These are phyloP conservation scores for Mrakia frigida DNA, from an alignment of 768 basidiomycete species.

Conservation along the genomic window DNA sequence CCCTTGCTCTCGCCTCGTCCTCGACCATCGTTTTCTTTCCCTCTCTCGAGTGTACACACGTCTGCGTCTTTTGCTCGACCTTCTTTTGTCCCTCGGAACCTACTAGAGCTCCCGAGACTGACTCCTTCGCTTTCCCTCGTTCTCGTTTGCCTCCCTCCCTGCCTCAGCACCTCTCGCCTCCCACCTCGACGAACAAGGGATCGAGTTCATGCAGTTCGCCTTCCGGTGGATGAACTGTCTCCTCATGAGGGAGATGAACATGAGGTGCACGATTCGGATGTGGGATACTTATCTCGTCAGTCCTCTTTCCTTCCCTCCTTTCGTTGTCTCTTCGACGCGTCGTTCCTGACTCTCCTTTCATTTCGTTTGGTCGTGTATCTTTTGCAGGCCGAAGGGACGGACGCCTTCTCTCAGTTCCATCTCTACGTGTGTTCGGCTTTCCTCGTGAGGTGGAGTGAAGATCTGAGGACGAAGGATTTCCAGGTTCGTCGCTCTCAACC, in stretches of 20 bases:
- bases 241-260: slow-evolving; percentile 95
- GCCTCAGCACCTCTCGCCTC: slow-evolving; percentile 68
- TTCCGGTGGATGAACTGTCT: slow-evolving; percentile 99
- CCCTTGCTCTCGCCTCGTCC: neutral
- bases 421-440: slow-evolving; percentile 97
- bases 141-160: neutral
- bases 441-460: slow-evolving; percentile 89
- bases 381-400: slow-evolving; percentile 82
- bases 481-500: slow-evolving; percentile 57
- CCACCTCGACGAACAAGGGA: slow-evolving; percentile 82
- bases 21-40: too few relatives aligned
- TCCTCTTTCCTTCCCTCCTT: neutral
- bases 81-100: too few relatives aligned
- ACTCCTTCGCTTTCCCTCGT: neutral
- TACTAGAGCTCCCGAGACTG: neutral
- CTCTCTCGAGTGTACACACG: too few relatives aligned
- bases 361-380: neutral
- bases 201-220: slow-evolving; percentile 99
- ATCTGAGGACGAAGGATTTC: slow-evolving; percentile 93
- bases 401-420: slow-evolving; percentile 98
- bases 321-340: neutral
- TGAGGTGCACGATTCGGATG: slow-evolving; percentile 95
- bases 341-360: neutral
- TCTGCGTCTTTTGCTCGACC: too few relatives aligned
- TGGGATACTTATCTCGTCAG: slow-evolving; percentile 96